A percentile compares a stretch with the other conserved stretches of the same genome.
These are phyloP conservation scores for Neurospora sp. DNA, from an alignment of 495 filamentous ascomycete genomes.

Conservation along the genomic window DNA sequence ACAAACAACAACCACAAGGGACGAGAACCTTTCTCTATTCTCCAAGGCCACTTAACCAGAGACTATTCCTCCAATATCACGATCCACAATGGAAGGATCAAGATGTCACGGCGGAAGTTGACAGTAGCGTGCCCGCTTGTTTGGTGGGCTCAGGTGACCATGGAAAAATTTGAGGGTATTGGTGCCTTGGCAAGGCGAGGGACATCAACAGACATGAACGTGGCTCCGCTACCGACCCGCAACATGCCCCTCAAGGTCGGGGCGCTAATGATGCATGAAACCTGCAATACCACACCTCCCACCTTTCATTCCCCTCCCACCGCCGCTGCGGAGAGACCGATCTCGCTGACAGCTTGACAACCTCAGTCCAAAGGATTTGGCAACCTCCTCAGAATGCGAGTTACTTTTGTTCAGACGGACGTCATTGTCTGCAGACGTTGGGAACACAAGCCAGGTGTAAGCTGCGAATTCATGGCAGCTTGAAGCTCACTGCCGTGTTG, in stretches of 20 bases:
- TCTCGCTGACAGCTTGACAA: slow-evolving; percentile 10
- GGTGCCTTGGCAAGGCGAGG: slow-evolving; percentile 14
- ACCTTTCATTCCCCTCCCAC: slow-evolving; percentile 11
- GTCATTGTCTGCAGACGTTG: not conserved
- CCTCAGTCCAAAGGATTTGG: not conserved
- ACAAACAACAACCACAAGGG: not conserved
- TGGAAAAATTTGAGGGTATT: slow-evolving; percentile 13
- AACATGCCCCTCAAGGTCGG: slow-evolving; percentile 10
- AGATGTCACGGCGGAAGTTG: not conserved
- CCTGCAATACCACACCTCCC: slow-evolving; percentile 7
- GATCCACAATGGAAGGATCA: not conserved
- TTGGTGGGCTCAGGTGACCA: slow-evolving; percentile 19
- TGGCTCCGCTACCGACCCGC: not conserved
- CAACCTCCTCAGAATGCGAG: not conserved
- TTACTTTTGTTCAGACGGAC: not conserved
- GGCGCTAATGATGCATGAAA: slow-evolving; percentile 7
- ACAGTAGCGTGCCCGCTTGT: slow-evolving; percentile 1
- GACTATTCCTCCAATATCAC: not conserved
- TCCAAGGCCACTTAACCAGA: not conserved
- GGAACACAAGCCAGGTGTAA: not conserved
- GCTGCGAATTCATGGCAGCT: not conserved
- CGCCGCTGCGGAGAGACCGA: slow-evolving; percentile 13
- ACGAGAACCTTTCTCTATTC: not conserved
- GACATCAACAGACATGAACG: not conserved
- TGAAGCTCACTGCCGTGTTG: not conserved